phyloP scores from a whole-genome alignment of 2,329 filamentous ascomycete species.

The Aspergillus alliaceus region DNA sequence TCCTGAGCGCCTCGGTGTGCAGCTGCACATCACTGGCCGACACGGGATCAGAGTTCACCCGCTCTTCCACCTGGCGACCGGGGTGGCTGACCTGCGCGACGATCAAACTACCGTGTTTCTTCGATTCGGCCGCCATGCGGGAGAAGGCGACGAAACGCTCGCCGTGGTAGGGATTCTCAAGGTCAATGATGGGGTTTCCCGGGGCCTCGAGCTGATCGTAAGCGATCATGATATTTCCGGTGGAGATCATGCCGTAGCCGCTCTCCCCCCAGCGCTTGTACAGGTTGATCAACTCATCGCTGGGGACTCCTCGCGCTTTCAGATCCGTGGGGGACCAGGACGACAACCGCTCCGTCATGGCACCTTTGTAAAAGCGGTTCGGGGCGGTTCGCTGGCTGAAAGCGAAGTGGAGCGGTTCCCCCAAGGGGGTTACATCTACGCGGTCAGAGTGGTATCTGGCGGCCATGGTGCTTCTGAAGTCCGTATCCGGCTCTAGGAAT shows the following conservation, averaged over 20 bases:
- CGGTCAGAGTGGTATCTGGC: background rate
- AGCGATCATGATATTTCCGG: constrained; percentile 65
- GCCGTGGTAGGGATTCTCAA: constrained; percentile 51
- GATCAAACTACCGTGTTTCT: constrained; percentile 59
- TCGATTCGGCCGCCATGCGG: constrained; percentile 55
- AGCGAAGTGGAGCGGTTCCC: constrained; percentile 49
- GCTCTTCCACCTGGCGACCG: constrained; percentile 54
- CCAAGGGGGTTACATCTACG: constrained; percentile 42
- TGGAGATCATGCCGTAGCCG: constrained; percentile 56
- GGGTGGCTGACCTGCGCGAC: constrained; percentile 64
- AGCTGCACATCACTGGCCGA: constrained; percentile 53
- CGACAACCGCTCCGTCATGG: constrained; percentile 66
- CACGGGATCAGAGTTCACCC: constrained; percentile 51
- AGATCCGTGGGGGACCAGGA: constrained; percentile 59
- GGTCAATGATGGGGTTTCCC: constrained; percentile 61
- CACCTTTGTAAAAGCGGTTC: constrained; percentile 67
- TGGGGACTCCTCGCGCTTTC: constrained; percentile 55
- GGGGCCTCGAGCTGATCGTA: constrained; percentile 57
- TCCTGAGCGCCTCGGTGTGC: constrained; percentile 30
- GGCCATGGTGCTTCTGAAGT: background rate
- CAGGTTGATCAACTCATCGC: constrained; percentile 54
- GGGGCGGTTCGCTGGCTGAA: constrained; percentile 58
- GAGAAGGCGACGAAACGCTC: constrained; percentile 62
- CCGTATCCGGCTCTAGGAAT: background rate
- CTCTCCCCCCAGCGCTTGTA: constrained; percentile 65